Conservation (phyloP, 2,329 filamentous ascomycete genomes). For the Alternaria panax region DNA sequence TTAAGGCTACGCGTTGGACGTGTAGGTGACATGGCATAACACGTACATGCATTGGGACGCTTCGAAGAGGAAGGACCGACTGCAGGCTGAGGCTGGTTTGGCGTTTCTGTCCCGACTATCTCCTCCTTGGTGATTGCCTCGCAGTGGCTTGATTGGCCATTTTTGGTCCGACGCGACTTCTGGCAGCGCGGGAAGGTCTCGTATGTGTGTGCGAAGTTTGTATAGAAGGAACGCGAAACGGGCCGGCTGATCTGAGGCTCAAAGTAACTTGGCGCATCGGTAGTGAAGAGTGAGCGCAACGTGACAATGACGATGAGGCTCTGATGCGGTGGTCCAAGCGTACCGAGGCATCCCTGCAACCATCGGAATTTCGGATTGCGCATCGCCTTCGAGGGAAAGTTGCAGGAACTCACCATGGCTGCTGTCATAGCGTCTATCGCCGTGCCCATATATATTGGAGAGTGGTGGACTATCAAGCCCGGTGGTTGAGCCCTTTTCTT, state of each 20-base stretch:
- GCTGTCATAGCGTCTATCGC: not conserved
- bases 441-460: too few species aligned
- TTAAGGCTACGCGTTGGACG: slow-evolving; percentile 15
- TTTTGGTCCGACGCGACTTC: not conserved
- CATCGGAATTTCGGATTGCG: slow-evolving; percentile 23
- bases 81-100: slow-evolving; percentile 6
- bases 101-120: slow-evolving; percentile 21
- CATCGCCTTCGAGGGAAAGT: slow-evolving; percentile 2
- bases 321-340: slow-evolving; percentile 18
- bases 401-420: slow-evolving; percentile 13
- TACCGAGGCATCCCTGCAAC: slow-evolving; percentile 21
- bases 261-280: not conserved
- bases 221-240: not conserved
- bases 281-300: not conserved
- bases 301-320: slow-evolving; percentile 10
- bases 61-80: slow-evolving; percentile 23
- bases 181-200: not conserved
- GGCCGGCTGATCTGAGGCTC: not conserved
- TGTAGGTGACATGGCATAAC: not conserved
- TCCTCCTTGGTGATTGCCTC: slow-evolving; percentile 32
- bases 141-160: not conserved
- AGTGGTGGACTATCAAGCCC: not conserved
- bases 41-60: slow-evolving; percentile 51
- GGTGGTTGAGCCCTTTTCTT: slow-evolving; percentile 27
- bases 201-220: not conserved